Evolutionary conservation across 169 alveolate genomes (phyloP).

Genomic region (Plasmodium coatneyi): DNA sequence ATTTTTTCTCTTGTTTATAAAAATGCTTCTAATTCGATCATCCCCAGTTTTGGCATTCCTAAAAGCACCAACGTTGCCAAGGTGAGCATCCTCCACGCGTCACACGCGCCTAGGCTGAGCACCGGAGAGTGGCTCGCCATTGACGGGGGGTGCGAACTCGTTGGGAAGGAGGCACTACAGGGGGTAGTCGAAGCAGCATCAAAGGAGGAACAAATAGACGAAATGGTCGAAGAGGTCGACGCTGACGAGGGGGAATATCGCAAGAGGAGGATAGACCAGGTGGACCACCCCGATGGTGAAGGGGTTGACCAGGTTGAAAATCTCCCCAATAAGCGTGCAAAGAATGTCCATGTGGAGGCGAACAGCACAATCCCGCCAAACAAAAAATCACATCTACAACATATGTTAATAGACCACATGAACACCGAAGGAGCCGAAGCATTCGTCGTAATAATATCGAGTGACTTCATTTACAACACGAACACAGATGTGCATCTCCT

Average conservation of each 20-base stretch:
- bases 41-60: conserved; percentile 39
- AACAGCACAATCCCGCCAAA: neutral
- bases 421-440: conserved; percentile 35
- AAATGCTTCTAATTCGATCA: conserved; percentile 33
- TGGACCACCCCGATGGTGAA: neutral
- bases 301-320: neutral
- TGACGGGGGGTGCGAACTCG: neutral
- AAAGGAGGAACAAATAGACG: neutral
- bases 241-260: neutral
- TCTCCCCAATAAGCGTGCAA: neutral
- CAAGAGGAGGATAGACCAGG: neutral
- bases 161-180: neutral
- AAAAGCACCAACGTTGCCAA: conserved; percentile 34
- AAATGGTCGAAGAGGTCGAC: neutral
- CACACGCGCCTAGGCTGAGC: neutral
- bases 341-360: neutral
- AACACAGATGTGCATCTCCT: conserved; percentile 34
- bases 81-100: neutral
- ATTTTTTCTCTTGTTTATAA: conserved; percentile 40
- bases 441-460: conserved; percentile 46
- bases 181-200: neutral
- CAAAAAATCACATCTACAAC: neutral
- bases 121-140: neutral
- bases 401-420: conserved; percentile 18
- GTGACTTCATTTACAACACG: conserved; percentile 45